Evolutionary conservation across 768 basidiomycete species (phyloP).

Genomic region (Tricholoma furcatifolium): DNA sequence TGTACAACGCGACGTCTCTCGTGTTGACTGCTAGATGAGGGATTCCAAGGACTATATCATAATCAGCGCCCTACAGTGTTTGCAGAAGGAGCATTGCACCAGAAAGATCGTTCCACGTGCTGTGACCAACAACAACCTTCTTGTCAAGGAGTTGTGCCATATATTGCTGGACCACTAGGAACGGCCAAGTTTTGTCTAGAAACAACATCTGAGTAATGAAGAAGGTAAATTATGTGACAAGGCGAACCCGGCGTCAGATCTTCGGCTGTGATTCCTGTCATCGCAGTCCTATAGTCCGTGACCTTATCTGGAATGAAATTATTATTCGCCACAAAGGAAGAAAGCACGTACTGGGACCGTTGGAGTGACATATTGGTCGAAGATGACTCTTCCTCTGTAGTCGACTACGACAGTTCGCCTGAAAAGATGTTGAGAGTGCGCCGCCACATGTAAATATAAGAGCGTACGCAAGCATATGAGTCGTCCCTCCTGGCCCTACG

Average conservation of each 20-base stretch:
- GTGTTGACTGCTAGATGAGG: slow-evolving; percentile 78
- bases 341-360: slow-evolving; percentile 42
- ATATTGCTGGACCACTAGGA: slow-evolving; percentile 62
- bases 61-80: slow-evolving; percentile 5
- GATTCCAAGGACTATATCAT: slow-evolving; percentile 65
- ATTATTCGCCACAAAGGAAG: neutral
- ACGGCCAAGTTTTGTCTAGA: slow-evolving; percentile 51
- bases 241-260: slow-evolving; percentile 40
- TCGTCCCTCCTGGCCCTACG: slow-evolving; percentile 77
- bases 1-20: slow-evolving; percentile 78
- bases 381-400: slow-evolving; percentile 54
- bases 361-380: slow-evolving; percentile 67
- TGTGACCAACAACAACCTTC: slow-evolving; percentile 74
- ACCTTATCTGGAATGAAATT: slow-evolving; percentile 35
- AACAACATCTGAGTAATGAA: neutral
- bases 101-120: slow-evolving; percentile 79
- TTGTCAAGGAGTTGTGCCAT: slow-evolving; percentile 67
- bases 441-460: neutral
- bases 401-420: slow-evolving; percentile 54
- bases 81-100: slow-evolving; percentile 37
- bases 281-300: slow-evolving; percentile 69
- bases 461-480: slow-evolving; percentile 78
- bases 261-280: slow-evolving; percentile 50
- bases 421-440: neutral
- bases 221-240: neutral